Conservation (phyloP, 1,284 basidiomycete species). For the Malassezia cuniculi region DNA sequence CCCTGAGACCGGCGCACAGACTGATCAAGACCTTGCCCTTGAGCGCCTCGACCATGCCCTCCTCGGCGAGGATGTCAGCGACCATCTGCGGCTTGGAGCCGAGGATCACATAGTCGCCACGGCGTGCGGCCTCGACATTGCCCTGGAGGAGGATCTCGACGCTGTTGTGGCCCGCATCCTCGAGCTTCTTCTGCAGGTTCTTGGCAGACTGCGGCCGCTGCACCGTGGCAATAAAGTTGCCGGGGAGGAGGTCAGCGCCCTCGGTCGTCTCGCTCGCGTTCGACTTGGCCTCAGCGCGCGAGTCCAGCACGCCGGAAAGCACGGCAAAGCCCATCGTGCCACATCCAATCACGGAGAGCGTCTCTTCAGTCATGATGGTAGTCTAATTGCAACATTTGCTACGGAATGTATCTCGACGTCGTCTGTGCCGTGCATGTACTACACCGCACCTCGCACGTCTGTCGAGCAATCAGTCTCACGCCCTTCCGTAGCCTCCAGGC, state of each 20-base stretch:
- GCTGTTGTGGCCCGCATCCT: constrained; percentile 21
- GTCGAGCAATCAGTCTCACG: constrained; percentile 4
- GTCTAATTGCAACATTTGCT: too few species aligned
- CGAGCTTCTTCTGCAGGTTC: constrained; percentile 58
- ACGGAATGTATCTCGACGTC: too few species aligned
- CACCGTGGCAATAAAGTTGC: constrained; percentile 80
- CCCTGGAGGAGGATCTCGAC: constrained; percentile 56
- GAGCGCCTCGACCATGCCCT: constrained; percentile 74
- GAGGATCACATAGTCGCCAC: constrained; percentile 66
- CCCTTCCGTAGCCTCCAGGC: constrained; percentile 13
- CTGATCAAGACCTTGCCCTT: constrained; percentile 84
- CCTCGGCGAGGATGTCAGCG: constrained; percentile 58
- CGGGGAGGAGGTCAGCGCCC: constrained; percentile 51
- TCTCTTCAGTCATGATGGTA: constrained; percentile 22
- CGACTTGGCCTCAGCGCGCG: constrained; percentile 19
- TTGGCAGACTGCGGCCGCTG: constrained; percentile 62
- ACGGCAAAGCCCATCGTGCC: constrained; percentile 98
- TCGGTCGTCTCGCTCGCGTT: constrained; percentile 1
- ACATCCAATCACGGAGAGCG: constrained; percentile 50
- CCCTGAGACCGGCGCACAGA: constrained; percentile 87
- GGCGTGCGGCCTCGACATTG: constrained; percentile 62
- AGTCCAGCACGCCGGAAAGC: constrained; percentile 68
- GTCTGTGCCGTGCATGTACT: neutral
- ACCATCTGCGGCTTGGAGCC: constrained; percentile 73
- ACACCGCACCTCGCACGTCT: neutral